phyloP scores from a whole-genome alignment of 2,329 filamentous ascomycete genomes.

The Phaeosphaeria sp. region DNA sequence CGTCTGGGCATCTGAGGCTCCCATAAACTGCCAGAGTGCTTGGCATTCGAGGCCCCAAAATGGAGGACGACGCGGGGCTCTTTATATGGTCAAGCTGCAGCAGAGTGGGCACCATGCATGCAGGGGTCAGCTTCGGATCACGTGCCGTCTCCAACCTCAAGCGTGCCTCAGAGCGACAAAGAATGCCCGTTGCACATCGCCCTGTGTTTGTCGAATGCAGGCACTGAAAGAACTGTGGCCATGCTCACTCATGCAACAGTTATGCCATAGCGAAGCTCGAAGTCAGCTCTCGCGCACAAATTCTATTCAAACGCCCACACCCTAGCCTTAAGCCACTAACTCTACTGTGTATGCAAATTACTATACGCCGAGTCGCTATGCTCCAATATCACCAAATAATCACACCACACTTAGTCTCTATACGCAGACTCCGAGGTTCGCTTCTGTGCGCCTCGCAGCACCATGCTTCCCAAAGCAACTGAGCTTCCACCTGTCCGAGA shows the following conservation, averaged over 20 bases:
- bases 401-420: slow-evolving; percentile 25
- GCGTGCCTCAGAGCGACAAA: slow-evolving; percentile 1
- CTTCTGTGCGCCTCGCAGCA: slow-evolving; percentile 32
- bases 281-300: neutral
- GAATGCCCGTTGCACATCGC: neutral
- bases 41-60: slow-evolving; percentile 2
- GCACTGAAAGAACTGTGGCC: neutral
- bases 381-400: slow-evolving; percentile 4
- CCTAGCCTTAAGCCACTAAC: neutral
- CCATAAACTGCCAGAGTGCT: slow-evolving; percentile 5
- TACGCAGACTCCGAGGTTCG: slow-evolving; percentile 26
- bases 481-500: slow-evolving; percentile 27
- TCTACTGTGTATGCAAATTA: neutral
- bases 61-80: neutral
- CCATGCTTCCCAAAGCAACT: slow-evolving; percentile 41
- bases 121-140: neutral
- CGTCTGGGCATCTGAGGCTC: slow-evolving; percentile 22
- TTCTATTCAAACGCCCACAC: neutral
- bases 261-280: neutral
- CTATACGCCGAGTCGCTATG: slow-evolving; percentile 4
- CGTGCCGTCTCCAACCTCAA: neutral
- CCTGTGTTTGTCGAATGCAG: neutral
- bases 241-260: neutral
- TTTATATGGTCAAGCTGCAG: neutral
- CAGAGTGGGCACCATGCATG: neutral